Evolutionary conservation across 805 yeast genomes (phyloP).

Genomic region (Schizosaccharomyces cryophilus): DNA sequence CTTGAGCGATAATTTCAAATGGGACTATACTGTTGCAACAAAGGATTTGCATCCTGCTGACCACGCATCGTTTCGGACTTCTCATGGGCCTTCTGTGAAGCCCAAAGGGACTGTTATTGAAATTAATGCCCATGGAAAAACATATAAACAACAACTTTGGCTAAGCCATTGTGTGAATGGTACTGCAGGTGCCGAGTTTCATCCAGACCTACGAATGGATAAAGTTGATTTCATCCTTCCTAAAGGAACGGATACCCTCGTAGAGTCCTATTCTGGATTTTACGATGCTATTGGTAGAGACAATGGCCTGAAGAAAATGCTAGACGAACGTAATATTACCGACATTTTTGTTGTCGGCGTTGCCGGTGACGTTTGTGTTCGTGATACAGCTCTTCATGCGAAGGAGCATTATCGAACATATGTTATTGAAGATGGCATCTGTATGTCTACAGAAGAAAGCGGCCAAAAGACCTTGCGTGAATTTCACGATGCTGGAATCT

Average conservation of each 20-base stretch:
- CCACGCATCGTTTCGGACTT: neutral
- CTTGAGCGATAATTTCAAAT: neutral
- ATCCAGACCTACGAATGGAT: neutral
- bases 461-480: neutral
- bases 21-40: slow-evolving; percentile 1
- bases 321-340: neutral
- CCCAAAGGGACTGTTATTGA: neutral
- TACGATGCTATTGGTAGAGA: neutral
- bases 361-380: neutral
- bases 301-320: neutral
- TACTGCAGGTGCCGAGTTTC: neutral
- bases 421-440: neutral
- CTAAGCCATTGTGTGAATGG: neutral
- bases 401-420: neutral
- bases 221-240: neutral
- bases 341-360: neutral
- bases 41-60: neutral
- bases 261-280: slow-evolving; percentile 1
- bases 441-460: neutral
- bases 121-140: neutral
- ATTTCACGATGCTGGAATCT: neutral
- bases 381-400: neutral
- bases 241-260: neutral
- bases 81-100: neutral
- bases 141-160: neutral